A percentile compares a stretch with the other conserved stretches of the same genome.
phyloP scores from a whole-genome alignment of 306 rosid genomes.

The Trifolium subterraneum region DNA sequence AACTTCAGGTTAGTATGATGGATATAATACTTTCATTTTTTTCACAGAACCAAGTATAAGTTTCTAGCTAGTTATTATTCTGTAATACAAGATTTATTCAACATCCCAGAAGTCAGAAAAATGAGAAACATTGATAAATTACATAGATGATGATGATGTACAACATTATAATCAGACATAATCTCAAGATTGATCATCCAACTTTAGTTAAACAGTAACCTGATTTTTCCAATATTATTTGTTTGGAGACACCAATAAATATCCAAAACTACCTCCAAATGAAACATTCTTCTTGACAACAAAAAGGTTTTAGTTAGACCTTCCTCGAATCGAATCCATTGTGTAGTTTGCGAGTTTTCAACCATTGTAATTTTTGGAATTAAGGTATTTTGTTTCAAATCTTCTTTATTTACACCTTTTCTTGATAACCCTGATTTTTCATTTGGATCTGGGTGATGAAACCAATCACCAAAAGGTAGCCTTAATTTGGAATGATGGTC shows the following conservation, averaged over 20 bases:
- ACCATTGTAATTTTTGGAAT: conserved; percentile 97
- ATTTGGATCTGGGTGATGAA: conserved; percentile 51
- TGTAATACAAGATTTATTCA: too few relatives aligned
- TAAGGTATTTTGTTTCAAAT: conserved; percentile 53
- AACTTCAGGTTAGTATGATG: too few relatives aligned
- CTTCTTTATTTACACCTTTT: conserved; percentile 49
- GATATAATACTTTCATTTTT: too few relatives aligned
- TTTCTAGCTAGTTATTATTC: too few relatives aligned
- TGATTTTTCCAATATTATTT: conserved; percentile 18
- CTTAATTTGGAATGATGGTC: conserved; percentile 43
- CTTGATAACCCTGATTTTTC: conserved; percentile 45
- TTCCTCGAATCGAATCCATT: conserved; percentile 68
- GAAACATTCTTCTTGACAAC: conserved; percentile 24
- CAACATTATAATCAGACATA: conserved; percentile 37
- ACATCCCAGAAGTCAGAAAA: conserved; percentile 30
- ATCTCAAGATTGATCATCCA: conserved; percentile 18
- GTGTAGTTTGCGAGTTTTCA: conserved; percentile 48
- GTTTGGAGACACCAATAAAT: conserved; percentile 32
- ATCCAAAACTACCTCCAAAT: conserved; percentile 36
- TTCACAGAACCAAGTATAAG: too few relatives aligned
- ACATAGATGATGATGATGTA: conserved; percentile 34
- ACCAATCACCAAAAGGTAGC: conserved; percentile 68
- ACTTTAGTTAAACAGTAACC: conserved; percentile 19
- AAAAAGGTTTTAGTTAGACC: conserved; percentile 50
- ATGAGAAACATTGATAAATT: conserved; percentile 22